phyloP scores from a whole-genome alignment of 192 early-diverging fungal species.

The Polychytrium aggregatum region DNA sequence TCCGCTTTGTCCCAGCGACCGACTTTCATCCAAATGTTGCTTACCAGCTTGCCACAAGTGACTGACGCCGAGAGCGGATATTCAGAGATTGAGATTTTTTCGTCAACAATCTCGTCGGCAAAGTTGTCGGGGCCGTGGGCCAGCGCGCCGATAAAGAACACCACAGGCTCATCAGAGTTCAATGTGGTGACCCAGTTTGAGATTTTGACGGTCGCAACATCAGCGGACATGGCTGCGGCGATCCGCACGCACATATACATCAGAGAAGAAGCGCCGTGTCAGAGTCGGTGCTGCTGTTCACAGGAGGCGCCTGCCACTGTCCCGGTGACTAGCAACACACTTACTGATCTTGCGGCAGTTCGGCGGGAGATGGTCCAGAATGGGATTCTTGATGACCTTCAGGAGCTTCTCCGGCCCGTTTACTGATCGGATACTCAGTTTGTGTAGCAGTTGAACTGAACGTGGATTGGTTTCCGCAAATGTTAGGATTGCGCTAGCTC shows the following conservation, averaged over 20 bases:
- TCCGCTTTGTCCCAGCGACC: background rate
- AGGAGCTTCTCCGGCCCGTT: conserved; percentile 86
- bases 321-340: conserved; percentile 6
- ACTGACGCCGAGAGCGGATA: conserved; percentile 94
- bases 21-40: too few relatives aligned
- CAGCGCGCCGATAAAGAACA: conserved; percentile 92
- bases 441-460: conserved; percentile 93
- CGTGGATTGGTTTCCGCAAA: background rate
- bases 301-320: too few relatives aligned
- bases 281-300: too few relatives aligned
- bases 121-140: conserved; percentile 93
- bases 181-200: conserved; percentile 73
- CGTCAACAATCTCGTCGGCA: conserved; percentile 90
- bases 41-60: conserved; percentile 85
- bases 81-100: conserved; percentile 94
- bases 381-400: conserved; percentile 95
- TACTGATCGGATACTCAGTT: conserved; percentile 85
- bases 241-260: too few relatives aligned
- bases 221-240: conserved; percentile 13
- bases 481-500: background rate
- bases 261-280: too few relatives aligned
- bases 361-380: conserved; percentile 90
- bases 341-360: conserved; percentile 76
- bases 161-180: conserved; percentile 66
- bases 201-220: conserved; percentile 46